A percentile compares a stretch with the other conserved stretches of the same genome.
These are phyloP conservation scores for Vigna radiata DNA, from an alignment of 306 rosid genomes.

Conservation along the genomic window DNA sequence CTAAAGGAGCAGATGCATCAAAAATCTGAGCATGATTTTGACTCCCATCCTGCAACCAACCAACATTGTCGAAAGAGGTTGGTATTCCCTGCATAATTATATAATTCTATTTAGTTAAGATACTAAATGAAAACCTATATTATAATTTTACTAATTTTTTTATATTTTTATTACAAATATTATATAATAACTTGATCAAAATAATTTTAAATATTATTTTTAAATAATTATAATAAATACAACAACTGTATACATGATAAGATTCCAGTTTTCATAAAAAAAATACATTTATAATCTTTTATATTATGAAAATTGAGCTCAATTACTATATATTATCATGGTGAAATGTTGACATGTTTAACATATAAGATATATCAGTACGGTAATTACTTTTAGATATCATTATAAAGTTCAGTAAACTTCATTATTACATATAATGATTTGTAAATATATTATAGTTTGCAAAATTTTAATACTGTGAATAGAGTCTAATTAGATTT, in stretches of 20 bases:
- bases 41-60: constrained; percentile 64
- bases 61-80: constrained; percentile 58
- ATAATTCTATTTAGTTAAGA: constrained; percentile 13
- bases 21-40: constrained; percentile 61
- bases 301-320: neutral
- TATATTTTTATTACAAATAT: neutral
- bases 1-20: constrained; percentile 62
- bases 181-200: neutral
- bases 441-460: neutral
- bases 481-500: neutral
- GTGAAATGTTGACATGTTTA: neutral
- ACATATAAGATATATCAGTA: neutral
- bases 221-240: neutral
- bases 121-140: neutral
- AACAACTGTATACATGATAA: too few species aligned
- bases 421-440: neutral
- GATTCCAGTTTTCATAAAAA: too few species aligned
- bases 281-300: neutral
- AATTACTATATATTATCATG: neutral
- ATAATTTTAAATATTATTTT: neutral
- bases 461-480: neutral
- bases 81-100: constrained; percentile 55
- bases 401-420: too few species aligned
- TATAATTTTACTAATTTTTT: neutral
- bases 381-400: neutral